Base-by-base conservation (phyloP, 495 filamentous ascomycete species). In the Durotheca rogersii region DNA sequence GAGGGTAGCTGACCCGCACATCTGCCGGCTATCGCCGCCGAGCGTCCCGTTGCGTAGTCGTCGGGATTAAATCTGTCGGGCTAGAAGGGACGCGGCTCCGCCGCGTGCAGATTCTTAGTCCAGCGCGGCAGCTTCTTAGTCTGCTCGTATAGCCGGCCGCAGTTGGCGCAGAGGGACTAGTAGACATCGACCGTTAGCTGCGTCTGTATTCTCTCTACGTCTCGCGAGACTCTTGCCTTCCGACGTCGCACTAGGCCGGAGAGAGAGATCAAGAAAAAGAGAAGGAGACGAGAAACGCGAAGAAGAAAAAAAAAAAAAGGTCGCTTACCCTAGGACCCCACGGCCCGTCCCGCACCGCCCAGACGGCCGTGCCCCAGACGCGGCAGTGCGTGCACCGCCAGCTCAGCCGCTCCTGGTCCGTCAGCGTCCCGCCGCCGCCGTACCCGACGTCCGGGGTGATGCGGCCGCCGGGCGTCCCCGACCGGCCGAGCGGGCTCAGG, bases 351-450 rank as follows among this genome's bases (percentile, higher is more conserved):
- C 92, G 72, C 7, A 96, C 92, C 44, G 86, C 90, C 94, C 93
- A 99, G 18, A 95, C 88, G 4, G 88, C 84, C 23, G 84, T 84
- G 21, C 94, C 93, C 81, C 88, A 89, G 5, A 96, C 83, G 54
- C 73, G 76, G 67, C 93, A 99, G 67, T 96, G 92, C n/a, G 72
- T 69, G 73, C 93, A 99, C 33, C 90, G 80, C 93, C 93, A 99
- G 41, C 76, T 84, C 50, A 79, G 72, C 49, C 92, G 78, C 73
- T 99, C 93, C 69, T 79, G 82, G 17, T 95, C 90, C 5, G 77
- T 79, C 43, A 95, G 71, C 12, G 83, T 83, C 18, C 87, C 85
- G 16, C 83, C 81, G 3, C 76, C 76, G 23, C 82, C 81, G 12
- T 77, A 79, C 16, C 80, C 79, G 7, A 77, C 82, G 53, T 92